Base-by-base conservation (phyloP, 768 basidiomycete species). In the Termitomyces sp. region DNA sequence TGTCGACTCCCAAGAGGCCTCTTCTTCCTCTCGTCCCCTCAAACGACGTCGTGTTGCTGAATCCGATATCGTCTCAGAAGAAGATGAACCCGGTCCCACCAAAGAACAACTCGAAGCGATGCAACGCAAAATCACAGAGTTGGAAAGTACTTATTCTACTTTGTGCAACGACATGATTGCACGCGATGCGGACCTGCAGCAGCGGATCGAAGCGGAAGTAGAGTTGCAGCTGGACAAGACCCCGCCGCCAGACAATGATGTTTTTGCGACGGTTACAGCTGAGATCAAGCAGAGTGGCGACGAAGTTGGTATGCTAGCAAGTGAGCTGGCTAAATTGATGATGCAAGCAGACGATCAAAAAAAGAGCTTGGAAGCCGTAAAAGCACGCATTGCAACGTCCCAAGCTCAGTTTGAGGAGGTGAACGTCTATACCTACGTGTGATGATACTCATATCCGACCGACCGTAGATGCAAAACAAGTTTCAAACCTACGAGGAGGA, bases 31-130 rank as follows among this genome's bases (percentile, higher is more conserved):
- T 26, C 49, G 37, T n/a, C 26, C 49, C 26, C 24, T 40, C 1
- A 71, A 71, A 47, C 66, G 69, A 10, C 67, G 70, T 8, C 70
- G 70, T 41, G n/a, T 63, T 14, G 62, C 62, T 10, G 56, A 62
- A 15, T 28, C 43, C 26, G 59, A 45, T 4, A 12, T 28, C 1
- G 41, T 47, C 10, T 10, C 45, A 3, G 42, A 54, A 3, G 42
- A 54, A 26, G 30, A 49, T 24, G 42, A 48, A 14, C 55, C 58
- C 12, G 37, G 49, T 40, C 49, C 49, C 11, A 38, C 49, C n/a
- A 40, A 50, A n/a, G 49, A 50, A 11, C 37, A 50, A 50, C 38
- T 50, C 9, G 24, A 50, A 26, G n/a, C 37, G 12, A 50, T 50
- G 37, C 11, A 50, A 17, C 6, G 2, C 24, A 50, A 17, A 28